These are phyloP conservation scores for Phytophthora syringae DNA, from an alignment of 352 stramenopile species.

Conservation along the genomic window DNA sequence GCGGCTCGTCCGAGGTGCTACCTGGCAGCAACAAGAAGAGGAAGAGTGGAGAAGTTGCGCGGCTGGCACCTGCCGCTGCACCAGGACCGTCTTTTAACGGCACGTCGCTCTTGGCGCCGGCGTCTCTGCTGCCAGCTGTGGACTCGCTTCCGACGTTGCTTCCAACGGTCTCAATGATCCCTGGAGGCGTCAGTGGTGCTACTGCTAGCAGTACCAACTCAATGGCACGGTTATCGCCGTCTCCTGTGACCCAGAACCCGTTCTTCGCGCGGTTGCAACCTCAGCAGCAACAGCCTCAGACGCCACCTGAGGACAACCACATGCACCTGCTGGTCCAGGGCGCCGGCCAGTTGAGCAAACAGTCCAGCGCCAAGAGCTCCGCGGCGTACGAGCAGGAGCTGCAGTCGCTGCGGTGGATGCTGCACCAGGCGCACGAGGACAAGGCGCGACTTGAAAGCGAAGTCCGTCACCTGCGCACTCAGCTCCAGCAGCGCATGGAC, in stretches of 20 bases:
- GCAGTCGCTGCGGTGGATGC: conserved; percentile 63
- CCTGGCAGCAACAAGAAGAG: conserved; percentile 35
- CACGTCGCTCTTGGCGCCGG: conserved; percentile 39
- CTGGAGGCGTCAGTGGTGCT: conserved; percentile 12
- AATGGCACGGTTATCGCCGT: conserved; percentile 28
- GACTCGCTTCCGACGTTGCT: conserved; percentile 63
- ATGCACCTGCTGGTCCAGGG: conserved; percentile 76
- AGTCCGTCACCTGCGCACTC: conserved; percentile 70
- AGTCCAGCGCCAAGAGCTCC: conserved; percentile 51
- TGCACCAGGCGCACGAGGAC: conserved; percentile 79
- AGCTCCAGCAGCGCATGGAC: conserved; percentile 34
- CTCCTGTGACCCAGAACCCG: conserved; percentile 30
- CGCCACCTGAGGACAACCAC: conserved; percentile 54
- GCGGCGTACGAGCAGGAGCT: conserved; percentile 78
- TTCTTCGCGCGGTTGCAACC: conserved; percentile 55
- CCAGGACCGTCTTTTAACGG: conserved; percentile 23
- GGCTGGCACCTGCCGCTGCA: conserved; percentile 31
- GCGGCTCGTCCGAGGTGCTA: conserved; percentile 23
- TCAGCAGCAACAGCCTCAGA: conserved; percentile 18
- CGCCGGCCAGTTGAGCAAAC: conserved; percentile 67
- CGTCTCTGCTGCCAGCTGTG: conserved; percentile 45
- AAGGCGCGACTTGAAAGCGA: conserved; percentile 69
- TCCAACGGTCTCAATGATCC: conserved; percentile 46
- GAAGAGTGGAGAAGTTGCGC: conserved; percentile 31
- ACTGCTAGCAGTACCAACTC: conserved; percentile 10